Conservation (phyloP, 495 filamentous ascomycete genomes). For the Lasiosphaeria ovina region DNA sequence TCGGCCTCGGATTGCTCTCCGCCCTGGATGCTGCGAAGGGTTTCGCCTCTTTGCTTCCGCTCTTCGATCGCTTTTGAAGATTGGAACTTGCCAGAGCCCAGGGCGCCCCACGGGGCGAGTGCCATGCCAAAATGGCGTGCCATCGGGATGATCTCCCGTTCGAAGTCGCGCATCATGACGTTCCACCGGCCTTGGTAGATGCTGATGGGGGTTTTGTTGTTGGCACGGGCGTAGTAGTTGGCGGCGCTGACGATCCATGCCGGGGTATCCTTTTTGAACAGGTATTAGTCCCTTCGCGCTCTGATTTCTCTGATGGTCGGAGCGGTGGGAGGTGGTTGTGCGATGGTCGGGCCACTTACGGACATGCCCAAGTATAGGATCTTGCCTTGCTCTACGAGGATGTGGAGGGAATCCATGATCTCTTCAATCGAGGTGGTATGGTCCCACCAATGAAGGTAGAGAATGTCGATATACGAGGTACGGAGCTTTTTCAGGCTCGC, state of each 20-base stretch:
- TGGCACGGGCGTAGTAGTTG: constrained; percentile 58
- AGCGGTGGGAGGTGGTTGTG: no score
- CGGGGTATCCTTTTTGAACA: constrained; percentile 62
- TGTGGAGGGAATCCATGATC: no score
- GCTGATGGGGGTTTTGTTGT: constrained; percentile 60
- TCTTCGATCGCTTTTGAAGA: constrained; percentile 39
- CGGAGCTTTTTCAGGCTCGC: constrained; percentile 8
- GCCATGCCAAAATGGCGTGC: constrained; percentile 59
- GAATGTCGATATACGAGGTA: no score
- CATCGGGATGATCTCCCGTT: constrained; percentile 62
- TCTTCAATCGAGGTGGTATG: no score
- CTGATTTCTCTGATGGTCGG: constrained; percentile 3
- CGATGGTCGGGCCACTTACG: constrained; percentile 23
- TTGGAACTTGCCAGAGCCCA: constrained; percentile 57
- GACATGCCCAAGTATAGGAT: no score
- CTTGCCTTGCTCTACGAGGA: no score
- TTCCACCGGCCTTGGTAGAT: constrained; percentile 71
- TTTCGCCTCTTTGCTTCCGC: constrained; percentile 37
- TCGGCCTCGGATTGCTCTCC: constrained; percentile 41
- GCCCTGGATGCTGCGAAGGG: constrained; percentile 25
- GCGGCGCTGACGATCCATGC: constrained; percentile 62
- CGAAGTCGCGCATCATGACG: constrained; percentile 52
- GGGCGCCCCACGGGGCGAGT: constrained; percentile 54
- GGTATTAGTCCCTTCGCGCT: constrained; percentile 64
- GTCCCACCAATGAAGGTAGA: no score